These are phyloP conservation scores for Nissolia schottii DNA, from an alignment of 306 rosid species.

Conservation along the genomic window DNA sequence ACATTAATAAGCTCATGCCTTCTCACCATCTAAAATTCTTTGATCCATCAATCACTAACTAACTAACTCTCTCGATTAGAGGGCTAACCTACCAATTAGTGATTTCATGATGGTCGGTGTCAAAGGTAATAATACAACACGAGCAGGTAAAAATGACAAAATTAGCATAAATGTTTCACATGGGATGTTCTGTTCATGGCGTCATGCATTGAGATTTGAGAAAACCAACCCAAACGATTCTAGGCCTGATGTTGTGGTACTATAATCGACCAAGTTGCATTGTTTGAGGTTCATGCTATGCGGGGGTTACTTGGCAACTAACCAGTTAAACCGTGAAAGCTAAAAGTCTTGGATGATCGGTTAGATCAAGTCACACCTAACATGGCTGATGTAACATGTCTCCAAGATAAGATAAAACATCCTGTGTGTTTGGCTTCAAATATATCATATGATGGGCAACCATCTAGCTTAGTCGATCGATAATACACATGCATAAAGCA, in stretches of 20 bases:
- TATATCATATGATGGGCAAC: background rate
- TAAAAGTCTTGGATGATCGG: background rate
- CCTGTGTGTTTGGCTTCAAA: background rate
- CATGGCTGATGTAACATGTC: background rate
- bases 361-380: background rate
- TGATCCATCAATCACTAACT: too few relatives aligned
- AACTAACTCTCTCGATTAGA: background rate
- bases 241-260: background rate
- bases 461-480: background rate
- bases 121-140: too few relatives aligned
- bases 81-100: background rate
- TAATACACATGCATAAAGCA: too few relatives aligned
- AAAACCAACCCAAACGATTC: background rate
- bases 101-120: too few relatives aligned
- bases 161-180: background rate
- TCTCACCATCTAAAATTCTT: too few relatives aligned
- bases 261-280: background rate
- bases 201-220: background rate
- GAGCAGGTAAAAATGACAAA: background rate
- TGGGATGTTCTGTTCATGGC: background rate
- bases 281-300: background rate
- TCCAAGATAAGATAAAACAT: background rate
- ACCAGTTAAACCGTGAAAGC: background rate
- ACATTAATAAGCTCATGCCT: too few relatives aligned
- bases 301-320: background rate